A percentile compares a stretch with the other conserved stretches of the same genome.
phyloP scores from a whole-genome alignment of 1,284 basidiomycete genomes.

The Singerocomus rubriflavus region DNA sequence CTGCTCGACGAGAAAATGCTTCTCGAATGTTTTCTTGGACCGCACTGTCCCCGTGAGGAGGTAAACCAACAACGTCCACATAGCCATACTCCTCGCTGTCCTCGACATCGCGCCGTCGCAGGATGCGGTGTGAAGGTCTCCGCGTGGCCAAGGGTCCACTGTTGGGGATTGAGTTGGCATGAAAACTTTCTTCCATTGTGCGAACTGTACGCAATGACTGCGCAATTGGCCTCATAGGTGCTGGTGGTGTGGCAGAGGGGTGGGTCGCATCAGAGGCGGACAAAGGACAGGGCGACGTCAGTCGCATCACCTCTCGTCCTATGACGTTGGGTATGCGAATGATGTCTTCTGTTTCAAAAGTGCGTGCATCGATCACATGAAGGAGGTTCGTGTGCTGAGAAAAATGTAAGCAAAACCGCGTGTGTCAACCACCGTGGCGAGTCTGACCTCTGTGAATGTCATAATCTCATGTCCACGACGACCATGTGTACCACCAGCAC shows the following conservation, averaged over 20 bases:
- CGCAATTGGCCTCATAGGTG: conserved; percentile 12
- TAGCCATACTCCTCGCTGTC: conserved; percentile 30
- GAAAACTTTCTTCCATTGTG: conserved; percentile 55
- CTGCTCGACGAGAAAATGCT: conserved; percentile 48
- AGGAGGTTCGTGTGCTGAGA: conserved; percentile 68
- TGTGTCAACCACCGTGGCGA: conserved; percentile 3
- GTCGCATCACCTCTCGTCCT: conserved; percentile 22
- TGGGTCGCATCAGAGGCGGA: conserved; percentile 18
- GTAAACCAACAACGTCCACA: conserved; percentile 50
- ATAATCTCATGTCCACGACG: conserved; percentile 59
- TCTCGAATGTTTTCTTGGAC: conserved; percentile 61
- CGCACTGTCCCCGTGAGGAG: conserved; percentile 52
- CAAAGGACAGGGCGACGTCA: conserved; percentile 16
- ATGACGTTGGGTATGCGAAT: conserved; percentile 53
- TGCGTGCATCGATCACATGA: conserved; percentile 77
- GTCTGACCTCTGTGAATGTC: conserved; percentile 77
- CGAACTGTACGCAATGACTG: conserved; percentile 42
- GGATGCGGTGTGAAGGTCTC: conserved; percentile 24
- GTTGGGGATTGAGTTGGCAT: conserved; percentile 34
- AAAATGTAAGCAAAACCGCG: conserved; percentile 11
- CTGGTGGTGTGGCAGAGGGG: not conserved
- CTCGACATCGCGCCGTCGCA: conserved; percentile 31
- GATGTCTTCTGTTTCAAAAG: conserved; percentile 73
- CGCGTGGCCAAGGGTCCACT: conserved; percentile 14
- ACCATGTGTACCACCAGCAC: conserved; percentile 42